phyloP scores from a whole-genome alignment of 495 filamentous ascomycete genomes.

The Rostrohypoxylon terebratum region DNA sequence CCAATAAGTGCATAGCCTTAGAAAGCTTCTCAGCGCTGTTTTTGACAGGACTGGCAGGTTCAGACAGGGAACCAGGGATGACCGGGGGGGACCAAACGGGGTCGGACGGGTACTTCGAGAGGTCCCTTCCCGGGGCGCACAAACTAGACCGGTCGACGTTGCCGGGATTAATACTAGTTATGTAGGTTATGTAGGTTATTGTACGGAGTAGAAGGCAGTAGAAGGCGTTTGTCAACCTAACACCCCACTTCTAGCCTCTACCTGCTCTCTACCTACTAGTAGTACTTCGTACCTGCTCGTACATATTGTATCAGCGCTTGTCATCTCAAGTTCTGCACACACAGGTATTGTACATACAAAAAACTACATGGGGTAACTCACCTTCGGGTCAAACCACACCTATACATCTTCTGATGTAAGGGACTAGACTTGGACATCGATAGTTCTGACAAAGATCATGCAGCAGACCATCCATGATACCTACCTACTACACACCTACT shows the following conservation, averaged over 20 bases:
- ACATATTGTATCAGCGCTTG: neutral
- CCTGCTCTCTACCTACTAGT: neutral
- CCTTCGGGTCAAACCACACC: neutral
- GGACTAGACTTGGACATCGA: neutral
- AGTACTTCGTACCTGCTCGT: too few species aligned
- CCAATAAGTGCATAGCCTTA: constrained; percentile 14
- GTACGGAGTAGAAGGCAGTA: neutral
- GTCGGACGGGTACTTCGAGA: neutral
- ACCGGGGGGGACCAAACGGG: neutral
- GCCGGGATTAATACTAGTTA: constrained; percentile 10
- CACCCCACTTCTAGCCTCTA: neutral
- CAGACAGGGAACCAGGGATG: neutral
- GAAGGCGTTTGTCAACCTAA: neutral
- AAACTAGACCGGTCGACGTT: constrained; percentile 20
- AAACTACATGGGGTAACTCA: neutral
- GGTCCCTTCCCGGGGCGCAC: neutral
- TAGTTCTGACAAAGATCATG: constrained; percentile 12
- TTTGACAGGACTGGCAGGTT: neutral
- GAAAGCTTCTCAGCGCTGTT: neutral
- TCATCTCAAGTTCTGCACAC: neutral
- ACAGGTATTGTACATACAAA: too few species aligned
- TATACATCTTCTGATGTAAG: neutral
- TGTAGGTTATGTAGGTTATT: too few species aligned
- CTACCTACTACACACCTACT: too few species aligned
- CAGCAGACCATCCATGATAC: neutral